Percentiles rank a stretch among this genome's conserved stretches.
Evolutionary conservation across 176 grass and related monocot genomes (phyloP).

Genomic region (Alloteropsis semialata): DNA sequence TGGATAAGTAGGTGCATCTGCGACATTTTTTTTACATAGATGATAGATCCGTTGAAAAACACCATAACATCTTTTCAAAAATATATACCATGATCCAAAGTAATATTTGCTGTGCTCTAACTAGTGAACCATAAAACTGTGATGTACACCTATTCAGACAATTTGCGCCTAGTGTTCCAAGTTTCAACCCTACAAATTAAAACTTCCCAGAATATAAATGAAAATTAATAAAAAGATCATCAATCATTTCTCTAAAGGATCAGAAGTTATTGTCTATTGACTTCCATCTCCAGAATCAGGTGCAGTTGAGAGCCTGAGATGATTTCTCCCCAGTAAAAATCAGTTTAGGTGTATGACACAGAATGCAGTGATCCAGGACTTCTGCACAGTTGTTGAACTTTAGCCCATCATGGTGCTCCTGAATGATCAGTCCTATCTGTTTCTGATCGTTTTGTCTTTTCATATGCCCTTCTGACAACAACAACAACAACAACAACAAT

Average conservation of each 20-base stretch:
- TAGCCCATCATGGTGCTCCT: conserved; percentile 24
- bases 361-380: background rate
- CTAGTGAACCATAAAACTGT: background rate
- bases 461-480: conserved; percentile 6
- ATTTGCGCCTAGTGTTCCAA: background rate
- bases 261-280: background rate
- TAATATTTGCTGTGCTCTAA: background rate
- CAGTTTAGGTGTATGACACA: background rate
- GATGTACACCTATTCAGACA: background rate
- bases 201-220: background rate
- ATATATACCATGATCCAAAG: background rate
- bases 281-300: background rate
- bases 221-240: background rate
- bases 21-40: too few relatives aligned
- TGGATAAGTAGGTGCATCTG: background rate
- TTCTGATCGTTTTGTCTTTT: conserved; percentile 14
- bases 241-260: background rate
- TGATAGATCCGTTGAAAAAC: background rate
- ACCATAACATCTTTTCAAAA: background rate
- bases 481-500: too few relatives aligned
- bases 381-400: conserved; percentile 23
- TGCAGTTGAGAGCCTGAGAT: background rate
- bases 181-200: background rate
- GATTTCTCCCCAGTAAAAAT: background rate
- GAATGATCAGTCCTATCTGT: conserved; percentile 33